These are phyloP conservation scores for Hyaloscypha variabilis DNA, from an alignment of 495 filamentous ascomycete genomes.

Conservation along the genomic window DNA sequence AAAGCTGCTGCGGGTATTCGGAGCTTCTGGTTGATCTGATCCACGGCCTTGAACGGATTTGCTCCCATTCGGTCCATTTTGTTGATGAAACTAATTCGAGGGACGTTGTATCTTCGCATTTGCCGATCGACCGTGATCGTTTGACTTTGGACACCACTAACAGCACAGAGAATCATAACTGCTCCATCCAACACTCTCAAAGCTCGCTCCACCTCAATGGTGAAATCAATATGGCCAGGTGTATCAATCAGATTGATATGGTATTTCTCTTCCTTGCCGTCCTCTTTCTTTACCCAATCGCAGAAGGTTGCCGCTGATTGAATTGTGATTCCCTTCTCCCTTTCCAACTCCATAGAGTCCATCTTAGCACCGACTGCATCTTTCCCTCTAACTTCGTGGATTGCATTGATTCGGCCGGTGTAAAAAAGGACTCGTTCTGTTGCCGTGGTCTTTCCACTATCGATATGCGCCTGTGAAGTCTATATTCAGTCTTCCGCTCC, in stretches of 20 bases:
- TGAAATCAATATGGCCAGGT: constrained; percentile 98
- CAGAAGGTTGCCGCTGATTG: constrained; percentile 98
- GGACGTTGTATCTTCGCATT: constrained; percentile 98
- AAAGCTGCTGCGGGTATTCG: constrained; percentile 90
- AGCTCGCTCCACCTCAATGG: constrained; percentile 97
- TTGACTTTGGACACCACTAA: constrained; percentile 95
- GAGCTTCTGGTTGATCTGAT: constrained; percentile 95
- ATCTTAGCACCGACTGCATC: constrained; percentile 98
- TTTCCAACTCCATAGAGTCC: constrained; percentile 99
- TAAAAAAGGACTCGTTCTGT: constrained; percentile 99
- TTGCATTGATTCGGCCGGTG: constrained; percentile 93
- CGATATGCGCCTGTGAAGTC: constrained; percentile 75
- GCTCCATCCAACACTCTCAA: constrained; percentile 95
- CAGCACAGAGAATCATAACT: constrained; percentile 98
- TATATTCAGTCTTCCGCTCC: constrained; percentile 30
- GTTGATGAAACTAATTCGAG: constrained; percentile 94
- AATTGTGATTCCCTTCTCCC: constrained; percentile 98
- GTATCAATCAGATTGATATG: constrained; percentile 99
- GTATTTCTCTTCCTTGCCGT: constrained; percentile 84
- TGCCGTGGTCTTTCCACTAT: constrained; percentile 96
- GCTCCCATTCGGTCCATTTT: constrained; percentile 99
- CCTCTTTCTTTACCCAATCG: constrained; percentile 87
- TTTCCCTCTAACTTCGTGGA: constrained; percentile 96
- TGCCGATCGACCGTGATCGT: constrained; percentile 98
- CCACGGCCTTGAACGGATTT: constrained; percentile 96